Base-by-base conservation (phyloP, 1,139 yeast species). In the Candida neerlandica region DNA sequence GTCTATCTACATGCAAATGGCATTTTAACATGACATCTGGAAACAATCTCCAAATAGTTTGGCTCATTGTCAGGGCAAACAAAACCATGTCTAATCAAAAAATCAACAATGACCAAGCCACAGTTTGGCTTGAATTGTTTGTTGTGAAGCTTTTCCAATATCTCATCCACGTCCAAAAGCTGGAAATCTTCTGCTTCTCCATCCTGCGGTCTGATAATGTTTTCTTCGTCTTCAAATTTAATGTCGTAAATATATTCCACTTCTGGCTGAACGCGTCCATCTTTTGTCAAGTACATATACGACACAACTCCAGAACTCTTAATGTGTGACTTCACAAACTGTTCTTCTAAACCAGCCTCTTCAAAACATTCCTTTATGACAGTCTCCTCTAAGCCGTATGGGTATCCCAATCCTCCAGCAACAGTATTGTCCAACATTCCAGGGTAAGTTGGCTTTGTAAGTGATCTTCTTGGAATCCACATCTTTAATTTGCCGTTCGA, bases 401-500 rank as follows among this genome's bases (percentile, higher is more conserved):
- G 97, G 62, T 85, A 77, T 0, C 96, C 97, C 18, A 94, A 64
- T 0, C 99, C 99, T 1, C 99, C 99, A 0, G 97, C 99, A 5
- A 94, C 89, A 1, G 96, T 89, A 63, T 92, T 94, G 65, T 94
- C 99, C 41, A 91, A 77, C 89, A 83, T 86, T 0, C 89, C 87
- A 0, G 99, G 98, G 69, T 83, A 91, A 0, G 98, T 94, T 15
- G 88, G 86, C 63, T 94, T 94, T 1, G 83, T 77, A 12, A 72
- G 63, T 0, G 97, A 80, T 56, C 99, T 74, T 53, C 89, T 73
- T 0, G 99, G 97, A 5, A 92, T 77, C 98, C 98, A 94, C 50
- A 94, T 61, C 59, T 82, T 80, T 42, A 84, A 59, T 39, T 75
- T 73, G 0, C 78, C 79, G 19, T 74, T 65, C 11, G 73, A 66